These are phyloP conservation scores for Coemansia sp. DNA, from an alignment of 192 early-diverging fungal species.

Conservation along the genomic window DNA sequence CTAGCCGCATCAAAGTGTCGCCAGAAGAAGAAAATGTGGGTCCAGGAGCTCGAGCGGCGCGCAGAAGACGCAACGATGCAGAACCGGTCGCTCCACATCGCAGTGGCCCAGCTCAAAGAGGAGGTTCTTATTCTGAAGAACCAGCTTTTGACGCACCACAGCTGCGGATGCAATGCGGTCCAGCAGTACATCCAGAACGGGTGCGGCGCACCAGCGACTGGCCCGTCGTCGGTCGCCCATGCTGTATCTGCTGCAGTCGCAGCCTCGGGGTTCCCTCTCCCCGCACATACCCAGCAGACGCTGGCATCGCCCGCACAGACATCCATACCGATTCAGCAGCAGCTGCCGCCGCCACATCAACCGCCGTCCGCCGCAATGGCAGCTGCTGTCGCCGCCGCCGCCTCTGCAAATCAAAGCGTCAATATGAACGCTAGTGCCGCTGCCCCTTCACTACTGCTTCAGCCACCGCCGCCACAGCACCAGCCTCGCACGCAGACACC, in stretches of 20 bases:
- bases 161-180: slow-evolving; percentile 54
- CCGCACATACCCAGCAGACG: slow-evolving; percentile 7
- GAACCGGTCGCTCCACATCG: slow-evolving; percentile 47
- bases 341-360: neutral
- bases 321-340: slow-evolving; percentile 7
- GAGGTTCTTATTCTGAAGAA: slow-evolving; percentile 54
- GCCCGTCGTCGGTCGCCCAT: slow-evolving; percentile 14
- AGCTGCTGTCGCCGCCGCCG: slow-evolving; percentile 21
- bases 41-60: slow-evolving; percentile 73
- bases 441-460: slow-evolving; percentile 13
- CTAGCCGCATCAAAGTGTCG: slow-evolving; percentile 87
- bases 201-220: slow-evolving; percentile 9
- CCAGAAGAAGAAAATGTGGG: slow-evolving; percentile 91
- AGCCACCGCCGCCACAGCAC: slow-evolving; percentile 18
- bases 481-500: neutral
- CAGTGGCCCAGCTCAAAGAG: slow-evolving; percentile 49
- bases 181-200: slow-evolving; percentile 56
- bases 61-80: slow-evolving; percentile 56
- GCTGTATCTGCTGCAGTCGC: slow-evolving; percentile 25
- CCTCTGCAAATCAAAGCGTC: slow-evolving; percentile 8
- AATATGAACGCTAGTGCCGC: slow-evolving; percentile 15
- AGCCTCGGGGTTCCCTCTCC: slow-evolving; percentile 10
- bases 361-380: slow-evolving; percentile 8
- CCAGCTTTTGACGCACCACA: slow-evolving; percentile 56
- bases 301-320: slow-evolving; percentile 7